Evolutionary conservation across 208 protist genomes (phyloP).

Genomic region (Lotmaria passim): DNA sequence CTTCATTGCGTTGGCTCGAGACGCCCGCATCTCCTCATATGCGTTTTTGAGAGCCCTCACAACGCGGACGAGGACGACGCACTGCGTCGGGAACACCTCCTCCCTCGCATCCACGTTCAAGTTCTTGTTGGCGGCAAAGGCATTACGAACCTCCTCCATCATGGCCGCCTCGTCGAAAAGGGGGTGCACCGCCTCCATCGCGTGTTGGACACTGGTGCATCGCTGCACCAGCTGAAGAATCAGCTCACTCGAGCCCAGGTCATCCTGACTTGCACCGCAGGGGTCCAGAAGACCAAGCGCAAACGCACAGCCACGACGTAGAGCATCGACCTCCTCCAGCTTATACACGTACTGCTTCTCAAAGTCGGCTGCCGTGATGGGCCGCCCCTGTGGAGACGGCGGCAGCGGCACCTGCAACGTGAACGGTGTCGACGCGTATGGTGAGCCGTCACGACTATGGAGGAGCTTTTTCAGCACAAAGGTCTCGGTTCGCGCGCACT

Average conservation of each 20-base stretch:
- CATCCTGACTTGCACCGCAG: slow-evolving; percentile 8
- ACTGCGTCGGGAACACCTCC: slow-evolving; percentile 21
- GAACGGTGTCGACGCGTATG: background rate
- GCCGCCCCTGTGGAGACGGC: slow-evolving; percentile 3
- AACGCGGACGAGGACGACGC: slow-evolving; percentile 29
- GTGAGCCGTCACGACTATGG: background rate
- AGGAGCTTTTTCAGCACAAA: slow-evolving; percentile 25
- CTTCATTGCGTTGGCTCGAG: slow-evolving; percentile 26
- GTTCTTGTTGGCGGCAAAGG: background rate
- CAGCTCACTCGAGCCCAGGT: slow-evolving; percentile 29
- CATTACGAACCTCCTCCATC: slow-evolving; percentile 20
- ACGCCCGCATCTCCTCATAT: slow-evolving; percentile 28
- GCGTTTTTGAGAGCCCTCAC: slow-evolving; percentile 32
- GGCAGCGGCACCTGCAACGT: slow-evolving; percentile 14
- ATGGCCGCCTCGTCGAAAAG: slow-evolving; percentile 17
- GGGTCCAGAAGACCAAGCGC: slow-evolving; percentile 32
- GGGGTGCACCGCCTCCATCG: slow-evolving; percentile 29
- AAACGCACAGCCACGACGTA: slow-evolving; percentile 35
- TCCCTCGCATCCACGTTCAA: background rate
- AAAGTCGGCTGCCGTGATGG: slow-evolving; percentile 6
- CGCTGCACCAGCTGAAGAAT: slow-evolving; percentile 38
- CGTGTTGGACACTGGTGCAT: slow-evolving; percentile 44
- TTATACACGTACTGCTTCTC: slow-evolving; percentile 6
- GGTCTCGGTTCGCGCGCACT: slow-evolving; percentile 9
- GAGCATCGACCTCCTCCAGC: slow-evolving; percentile 25